Evolutionary conservation across 2,329 filamentous ascomycete species (phyloP).

Genomic region (Fusarium austroafricanum): DNA sequence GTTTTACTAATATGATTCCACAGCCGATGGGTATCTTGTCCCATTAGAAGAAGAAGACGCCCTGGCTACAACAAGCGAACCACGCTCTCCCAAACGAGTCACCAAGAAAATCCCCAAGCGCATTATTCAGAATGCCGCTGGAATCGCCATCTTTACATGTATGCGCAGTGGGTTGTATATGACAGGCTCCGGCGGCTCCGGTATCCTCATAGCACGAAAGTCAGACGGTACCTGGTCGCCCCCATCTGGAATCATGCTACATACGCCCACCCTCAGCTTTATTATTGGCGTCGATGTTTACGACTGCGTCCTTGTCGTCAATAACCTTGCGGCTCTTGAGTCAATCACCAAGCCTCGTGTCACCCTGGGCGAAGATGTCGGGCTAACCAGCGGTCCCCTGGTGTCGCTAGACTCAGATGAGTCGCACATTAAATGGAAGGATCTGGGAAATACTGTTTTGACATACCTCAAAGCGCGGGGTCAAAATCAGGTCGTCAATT

Average conservation of each 20-base stretch:
- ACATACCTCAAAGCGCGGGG: slow-evolving; percentile 70
- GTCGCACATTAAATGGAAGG: slow-evolving; percentile 62
- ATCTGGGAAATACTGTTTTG: slow-evolving; percentile 66
- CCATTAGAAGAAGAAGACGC: slow-evolving; percentile 55
- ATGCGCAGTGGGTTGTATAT: slow-evolving; percentile 95
- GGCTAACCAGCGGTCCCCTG: slow-evolving; percentile 80
- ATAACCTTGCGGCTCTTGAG: slow-evolving; percentile 84
- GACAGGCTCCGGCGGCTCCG: slow-evolving; percentile 89
- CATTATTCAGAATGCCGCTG: slow-evolving; percentile 89
- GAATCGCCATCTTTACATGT: slow-evolving; percentile 92
- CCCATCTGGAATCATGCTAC: slow-evolving; percentile 89
- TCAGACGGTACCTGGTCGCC: slow-evolving; percentile 92
- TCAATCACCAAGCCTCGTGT: slow-evolving; percentile 83
- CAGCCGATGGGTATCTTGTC: slow-evolving; percentile 68
- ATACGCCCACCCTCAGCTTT: slow-evolving; percentile 90
- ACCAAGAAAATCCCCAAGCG: slow-evolving; percentile 85
- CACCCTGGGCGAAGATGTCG: slow-evolving; percentile 84
- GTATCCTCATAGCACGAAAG: slow-evolving; percentile 84
- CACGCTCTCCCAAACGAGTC: slow-evolving; percentile 66
- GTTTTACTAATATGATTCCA: slow-evolving; percentile 34
- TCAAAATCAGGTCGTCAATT: slow-evolving; percentile 64
- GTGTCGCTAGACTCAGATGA: slow-evolving; percentile 65
- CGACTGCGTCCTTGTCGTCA: slow-evolving; percentile 94
- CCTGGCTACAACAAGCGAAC: slow-evolving; percentile 48
- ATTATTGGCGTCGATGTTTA: slow-evolving; percentile 94